phyloP scores from a whole-genome alignment of 495 filamentous ascomycete species.

The Geoglossum glabrum region DNA sequence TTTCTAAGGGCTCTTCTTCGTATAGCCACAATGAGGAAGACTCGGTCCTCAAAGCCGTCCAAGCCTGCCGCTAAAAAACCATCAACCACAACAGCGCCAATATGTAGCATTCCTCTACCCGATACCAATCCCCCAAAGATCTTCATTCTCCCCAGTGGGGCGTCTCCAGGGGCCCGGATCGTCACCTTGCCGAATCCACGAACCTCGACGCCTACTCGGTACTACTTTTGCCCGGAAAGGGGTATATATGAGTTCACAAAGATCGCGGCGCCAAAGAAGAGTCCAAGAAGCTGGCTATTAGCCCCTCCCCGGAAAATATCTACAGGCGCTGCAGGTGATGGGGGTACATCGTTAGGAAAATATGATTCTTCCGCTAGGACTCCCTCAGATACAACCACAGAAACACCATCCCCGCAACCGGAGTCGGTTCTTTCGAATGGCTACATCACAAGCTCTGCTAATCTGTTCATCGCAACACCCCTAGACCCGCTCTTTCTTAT shows the following conservation, averaged over 20 bases:
- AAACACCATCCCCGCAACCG: constrained; percentile 7
- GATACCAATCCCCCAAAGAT: constrained; percentile 33
- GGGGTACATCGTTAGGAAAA: neutral
- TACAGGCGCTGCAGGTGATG: neutral
- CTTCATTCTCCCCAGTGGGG: constrained; percentile 58
- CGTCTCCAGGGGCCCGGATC: constrained; percentile 43
- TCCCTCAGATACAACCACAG: neutral
- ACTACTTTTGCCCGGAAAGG: constrained; percentile 56
- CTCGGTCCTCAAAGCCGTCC: neutral
- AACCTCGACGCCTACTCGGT: constrained; percentile 40
- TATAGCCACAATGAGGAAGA: neutral
- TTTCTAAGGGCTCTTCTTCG: neutral
- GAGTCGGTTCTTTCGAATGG: constrained; percentile 14
- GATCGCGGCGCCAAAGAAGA: constrained; percentile 39
- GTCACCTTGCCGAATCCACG: constrained; percentile 65
- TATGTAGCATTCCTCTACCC: neutral
- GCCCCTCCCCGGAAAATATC: constrained; percentile 8
- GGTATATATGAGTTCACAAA: constrained; percentile 80
- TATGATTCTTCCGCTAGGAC: neutral
- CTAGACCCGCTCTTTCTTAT: constrained; percentile 72
- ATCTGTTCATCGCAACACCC: constrained; percentile 64
- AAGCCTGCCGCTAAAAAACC: neutral
- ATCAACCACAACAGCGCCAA: neutral
- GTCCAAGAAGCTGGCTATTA: constrained; percentile 49
- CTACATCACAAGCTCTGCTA: constrained; percentile 36